These are phyloP conservation scores for Fusarium pseudograminearum DNA, from an alignment of 2,329 filamentous ascomycete genomes.

Conservation along the genomic window DNA sequence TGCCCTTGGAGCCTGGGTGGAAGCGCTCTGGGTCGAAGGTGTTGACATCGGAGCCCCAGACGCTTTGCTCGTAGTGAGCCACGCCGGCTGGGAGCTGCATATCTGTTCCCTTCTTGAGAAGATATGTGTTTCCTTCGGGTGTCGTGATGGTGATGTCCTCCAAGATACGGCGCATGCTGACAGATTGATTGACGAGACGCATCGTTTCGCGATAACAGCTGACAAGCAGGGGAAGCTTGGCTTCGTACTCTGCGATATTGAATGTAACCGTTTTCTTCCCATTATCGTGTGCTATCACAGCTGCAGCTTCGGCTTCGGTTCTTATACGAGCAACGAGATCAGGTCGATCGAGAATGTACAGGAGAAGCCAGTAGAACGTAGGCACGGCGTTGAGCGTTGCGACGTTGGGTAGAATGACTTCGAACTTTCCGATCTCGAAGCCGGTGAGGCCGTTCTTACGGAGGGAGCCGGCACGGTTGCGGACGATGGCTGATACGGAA, in stretches of 20 bases:
- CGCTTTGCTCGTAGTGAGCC: conserved; percentile 35
- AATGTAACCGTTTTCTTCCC: conserved; percentile 44
- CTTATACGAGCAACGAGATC: conserved; percentile 39
- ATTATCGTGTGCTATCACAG: not conserved
- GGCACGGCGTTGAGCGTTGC: conserved; percentile 54
- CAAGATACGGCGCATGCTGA: conserved; percentile 56
- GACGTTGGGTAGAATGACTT: conserved; percentile 49
- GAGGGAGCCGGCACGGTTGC: conserved; percentile 46
- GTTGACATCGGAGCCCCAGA: conserved; percentile 44
- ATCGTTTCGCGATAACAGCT: conserved; percentile 60
- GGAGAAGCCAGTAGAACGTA: conserved; percentile 54
- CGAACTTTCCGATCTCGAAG: conserved; percentile 48
- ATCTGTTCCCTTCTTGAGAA: conserved; percentile 49
- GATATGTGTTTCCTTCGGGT: conserved; percentile 42
- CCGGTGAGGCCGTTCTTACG: conserved; percentile 48
- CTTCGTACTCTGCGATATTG: conserved; percentile 54
- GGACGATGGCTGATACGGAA: conserved; percentile 46
- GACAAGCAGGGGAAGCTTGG: conserved; percentile 57
- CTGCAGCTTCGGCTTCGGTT: conserved; percentile 35
- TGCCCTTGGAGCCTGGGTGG: conserved; percentile 4
- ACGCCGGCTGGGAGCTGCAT: conserved; percentile 47
- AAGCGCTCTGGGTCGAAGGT: conserved; percentile 47
- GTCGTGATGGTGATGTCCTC: conserved; percentile 55
- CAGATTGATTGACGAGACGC: conserved; percentile 55
- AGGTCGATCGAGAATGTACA: conserved; percentile 47